Evolutionary conservation across 257 asterid genomes (phyloP).

Genomic region (Henckelia pumila): DNA sequence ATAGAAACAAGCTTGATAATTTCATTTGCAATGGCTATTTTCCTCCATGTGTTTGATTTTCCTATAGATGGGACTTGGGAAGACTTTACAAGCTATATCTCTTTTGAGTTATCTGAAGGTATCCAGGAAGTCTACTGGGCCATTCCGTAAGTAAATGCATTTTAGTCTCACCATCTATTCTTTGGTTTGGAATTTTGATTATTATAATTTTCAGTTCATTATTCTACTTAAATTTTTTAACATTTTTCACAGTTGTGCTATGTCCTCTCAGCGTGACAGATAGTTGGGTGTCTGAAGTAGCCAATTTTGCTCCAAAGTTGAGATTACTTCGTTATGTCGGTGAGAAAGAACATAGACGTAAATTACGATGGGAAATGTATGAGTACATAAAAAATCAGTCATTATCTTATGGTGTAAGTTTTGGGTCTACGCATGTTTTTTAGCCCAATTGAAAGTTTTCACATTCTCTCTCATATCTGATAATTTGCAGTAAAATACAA

Average conservation of each 20-base stretch:
- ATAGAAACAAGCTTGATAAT: conserved; percentile 6
- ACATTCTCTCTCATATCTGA: neutral
- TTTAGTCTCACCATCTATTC: conserved; percentile 18
- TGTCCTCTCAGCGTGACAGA: conserved; percentile 92
- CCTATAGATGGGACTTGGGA: conserved; percentile 91
- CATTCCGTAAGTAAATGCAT: conserved; percentile 64
- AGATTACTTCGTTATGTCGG: conserved; percentile 78
- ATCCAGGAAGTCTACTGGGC: conserved; percentile 60
- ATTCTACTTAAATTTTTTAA: conserved; percentile 19
- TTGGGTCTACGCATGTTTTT: neutral
- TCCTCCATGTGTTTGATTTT: too few relatives aligned
- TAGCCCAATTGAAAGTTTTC: neutral
- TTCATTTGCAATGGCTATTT: conserved; percentile 9
- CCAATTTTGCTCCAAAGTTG: conserved; percentile 66
- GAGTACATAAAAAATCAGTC: conserved; percentile 42
- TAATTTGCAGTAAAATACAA: conserved; percentile 14
- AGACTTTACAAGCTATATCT: conserved; percentile 88
- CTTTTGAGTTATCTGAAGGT: conserved; percentile 82
- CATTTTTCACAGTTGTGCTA: conserved; percentile 70
- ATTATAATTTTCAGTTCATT: conserved; percentile 11
- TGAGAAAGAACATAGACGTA: conserved; percentile 72
- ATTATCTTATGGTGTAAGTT: conserved; percentile 41
- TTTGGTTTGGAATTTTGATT: conserved; percentile 19
- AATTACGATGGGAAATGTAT: conserved; percentile 57
- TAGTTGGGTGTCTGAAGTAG: conserved; percentile 83